phyloP scores from a whole-genome alignment of 1,284 basidiomycete genomes.

The Coniophora puteana region DNA sequence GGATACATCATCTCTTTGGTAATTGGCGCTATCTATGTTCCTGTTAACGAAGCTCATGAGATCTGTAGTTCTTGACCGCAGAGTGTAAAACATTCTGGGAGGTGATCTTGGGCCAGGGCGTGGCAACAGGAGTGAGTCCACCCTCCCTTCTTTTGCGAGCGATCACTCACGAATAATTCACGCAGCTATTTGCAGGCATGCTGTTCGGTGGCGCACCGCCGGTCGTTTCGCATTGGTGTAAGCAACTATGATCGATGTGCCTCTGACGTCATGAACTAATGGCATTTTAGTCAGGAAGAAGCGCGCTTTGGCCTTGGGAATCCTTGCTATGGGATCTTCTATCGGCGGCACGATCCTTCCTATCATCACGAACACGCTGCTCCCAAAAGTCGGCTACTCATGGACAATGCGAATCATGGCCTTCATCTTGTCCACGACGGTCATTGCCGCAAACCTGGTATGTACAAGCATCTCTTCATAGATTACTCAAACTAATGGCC shows the following conservation, averaged over 20 bases:
- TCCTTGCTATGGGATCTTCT: conserved; percentile 38
- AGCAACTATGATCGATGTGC: background rate
- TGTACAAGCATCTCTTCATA: background rate
- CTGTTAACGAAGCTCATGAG: conserved; percentile 37
- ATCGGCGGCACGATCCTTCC: conserved; percentile 43
- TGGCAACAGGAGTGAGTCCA: conserved; percentile 37
- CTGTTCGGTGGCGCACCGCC: conserved; percentile 43
- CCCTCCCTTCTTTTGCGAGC: conserved; percentile 6
- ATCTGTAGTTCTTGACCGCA: conserved; percentile 44
- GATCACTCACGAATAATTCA: background rate
- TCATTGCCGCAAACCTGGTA: conserved; percentile 35
- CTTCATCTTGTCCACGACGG: conserved; percentile 35
- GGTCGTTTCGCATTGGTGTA: conserved; percentile 45
- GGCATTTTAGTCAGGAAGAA: conserved; percentile 27
- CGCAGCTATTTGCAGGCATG: conserved; percentile 20
- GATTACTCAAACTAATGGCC: conserved; percentile 15
- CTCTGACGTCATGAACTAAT: background rate
- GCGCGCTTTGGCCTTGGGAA: conserved; percentile 38
- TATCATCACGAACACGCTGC: conserved; percentile 36
- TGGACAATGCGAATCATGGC: conserved; percentile 49
- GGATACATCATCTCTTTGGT: conserved; percentile 45
- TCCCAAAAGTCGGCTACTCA: conserved; percentile 34
- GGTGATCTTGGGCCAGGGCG: conserved; percentile 45
- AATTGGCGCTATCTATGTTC: conserved; percentile 32
- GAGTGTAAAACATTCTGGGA: conserved; percentile 53